These are phyloP conservation scores for Penicillium sp. DNA, from an alignment of 2,329 filamentous ascomycete species.

Conservation along the genomic window DNA sequence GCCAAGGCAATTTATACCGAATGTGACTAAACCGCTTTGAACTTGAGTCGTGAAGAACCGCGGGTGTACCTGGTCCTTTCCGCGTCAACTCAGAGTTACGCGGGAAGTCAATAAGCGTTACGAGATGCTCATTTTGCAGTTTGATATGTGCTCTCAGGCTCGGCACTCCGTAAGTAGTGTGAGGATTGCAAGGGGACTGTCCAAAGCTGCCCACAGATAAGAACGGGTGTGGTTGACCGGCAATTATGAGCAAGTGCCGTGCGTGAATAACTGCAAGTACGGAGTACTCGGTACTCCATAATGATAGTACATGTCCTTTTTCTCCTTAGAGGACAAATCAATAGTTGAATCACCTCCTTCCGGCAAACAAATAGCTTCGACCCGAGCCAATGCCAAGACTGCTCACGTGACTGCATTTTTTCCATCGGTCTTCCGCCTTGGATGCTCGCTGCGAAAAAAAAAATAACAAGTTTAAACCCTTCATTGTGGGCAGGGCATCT, in stretches of 20 bases:
- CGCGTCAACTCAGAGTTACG: not conserved
- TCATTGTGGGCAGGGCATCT: slow-evolving; percentile 2
- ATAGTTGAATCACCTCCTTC: not conserved
- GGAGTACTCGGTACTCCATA: no score
- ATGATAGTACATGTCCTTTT: no score
- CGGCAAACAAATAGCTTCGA: slow-evolving; percentile 1
- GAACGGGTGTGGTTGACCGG: not conserved
- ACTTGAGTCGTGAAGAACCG: not conserved
- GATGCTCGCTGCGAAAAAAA: slow-evolving; percentile 10
- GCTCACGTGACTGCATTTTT: slow-evolving; percentile 1
- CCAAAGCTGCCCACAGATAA: no score
- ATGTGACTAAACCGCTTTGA: not conserved
- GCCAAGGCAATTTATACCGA: not conserved
- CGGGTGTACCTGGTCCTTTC: not conserved
- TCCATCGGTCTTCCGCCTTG: slow-evolving; percentile 6
- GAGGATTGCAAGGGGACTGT: no score
- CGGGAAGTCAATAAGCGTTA: not conserved
- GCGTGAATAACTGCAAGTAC: no score
- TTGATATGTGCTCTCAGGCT: no score
- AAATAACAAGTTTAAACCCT: slow-evolving; percentile 2
- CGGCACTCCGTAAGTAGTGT: no score
- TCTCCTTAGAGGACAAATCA: not conserved
- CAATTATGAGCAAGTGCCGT: no score
- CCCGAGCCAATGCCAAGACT: slow-evolving; percentile 1
- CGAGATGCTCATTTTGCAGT: no score